Evolutionary conservation across 257 asterid species (phyloP).

Genomic region (Plantago ovata): DNA sequence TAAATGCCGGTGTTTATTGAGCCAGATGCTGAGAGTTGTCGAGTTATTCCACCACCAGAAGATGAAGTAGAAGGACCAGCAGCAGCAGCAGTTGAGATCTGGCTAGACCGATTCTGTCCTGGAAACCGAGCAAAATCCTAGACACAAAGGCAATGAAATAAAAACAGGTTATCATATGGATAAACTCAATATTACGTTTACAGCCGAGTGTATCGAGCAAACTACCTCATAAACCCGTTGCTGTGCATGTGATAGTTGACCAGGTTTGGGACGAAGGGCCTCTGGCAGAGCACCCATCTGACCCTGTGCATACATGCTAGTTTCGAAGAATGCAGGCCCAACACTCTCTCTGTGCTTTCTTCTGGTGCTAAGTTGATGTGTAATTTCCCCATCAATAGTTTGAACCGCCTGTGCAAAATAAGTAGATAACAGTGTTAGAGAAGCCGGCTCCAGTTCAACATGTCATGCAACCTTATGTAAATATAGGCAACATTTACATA

Average conservation of each 20-base stretch:
- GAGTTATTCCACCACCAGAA: constrained; percentile 45
- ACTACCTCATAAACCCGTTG: constrained; percentile 96
- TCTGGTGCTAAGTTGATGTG: constrained; percentile 67
- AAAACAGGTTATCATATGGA: constrained; percentile 4
- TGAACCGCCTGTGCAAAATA: constrained; percentile 65
- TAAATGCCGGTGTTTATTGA: constrained; percentile 50
- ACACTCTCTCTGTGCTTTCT: constrained; percentile 81
- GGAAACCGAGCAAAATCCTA: constrained; percentile 98
- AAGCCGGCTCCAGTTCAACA: background rate
- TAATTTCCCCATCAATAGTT: constrained; percentile 86
- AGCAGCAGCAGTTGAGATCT: constrained; percentile 62
- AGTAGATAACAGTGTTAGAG: background rate
- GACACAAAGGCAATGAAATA: constrained; percentile 16
- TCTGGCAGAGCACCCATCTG: constrained; percentile 80
- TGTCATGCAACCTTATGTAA: background rate
- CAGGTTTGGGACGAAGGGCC: constrained; percentile 96
- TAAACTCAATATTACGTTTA: constrained; percentile 7
- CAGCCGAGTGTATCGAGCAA: constrained; percentile 13
- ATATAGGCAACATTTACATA: background rate
- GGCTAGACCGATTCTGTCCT: constrained; percentile 85
- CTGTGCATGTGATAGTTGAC: constrained; percentile 82
- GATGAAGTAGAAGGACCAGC: constrained; percentile 64
- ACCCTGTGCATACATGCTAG: constrained; percentile 64
- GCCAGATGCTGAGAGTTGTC: constrained; percentile 51
- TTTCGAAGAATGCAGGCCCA: constrained; percentile 66